Evolutionary conservation across 2,329 filamentous ascomycete species (phyloP), one percentile per base, ranked within the genome.

Genomic region (Botryosphaeria dothidea): DNA sequence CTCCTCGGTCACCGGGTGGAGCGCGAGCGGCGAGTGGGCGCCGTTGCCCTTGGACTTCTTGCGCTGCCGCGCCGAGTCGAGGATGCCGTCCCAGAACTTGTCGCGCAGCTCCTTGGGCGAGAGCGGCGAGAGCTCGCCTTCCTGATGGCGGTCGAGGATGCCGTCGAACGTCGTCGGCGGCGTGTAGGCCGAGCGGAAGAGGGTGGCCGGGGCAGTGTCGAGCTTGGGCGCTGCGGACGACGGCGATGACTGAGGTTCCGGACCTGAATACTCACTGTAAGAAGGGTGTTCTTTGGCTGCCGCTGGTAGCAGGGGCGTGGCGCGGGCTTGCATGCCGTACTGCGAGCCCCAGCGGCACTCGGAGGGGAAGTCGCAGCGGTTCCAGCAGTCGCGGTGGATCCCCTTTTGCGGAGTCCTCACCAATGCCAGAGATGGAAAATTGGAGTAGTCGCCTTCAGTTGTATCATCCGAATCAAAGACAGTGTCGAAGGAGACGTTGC

Each of bases 331-430:
- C 6, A 13, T 21, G 15, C 61, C 61, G 25, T 64, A 25, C 27
- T 64, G 61, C 38, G 48, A 38, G 49, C 75, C 75, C 77, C 77
- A 79, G 5, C 80, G 76, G 67, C 81, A 83, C 60, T 83, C 77
- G 29, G 74, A 78, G 0, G 81, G 81, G 65, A 81, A 83, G 58
- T 82, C 78, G 68, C 81, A 83, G 4, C 57, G 68, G 9, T 72
- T 72, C 79, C 80, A 82, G 70, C 81, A 83, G 65, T 82, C 73
- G 41, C 73, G 48, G 41, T 23, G 5, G 3, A n/a, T 23, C 65
- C 61, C 77, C 75, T 63, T 66, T 66, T 9, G 43, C 43, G 9
- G 46, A 27, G 9, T 45, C 61, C 4, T 58, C 17, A 15, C 15
- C 62, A 29, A 31, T 38, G 45, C 49, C 8, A 17, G 5, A 19